A percentile compares a stretch with the other conserved stretches of the same genome.
These are phyloP conservation scores for Hemileccinum impolitum DNA, from an alignment of 768 basidiomycete genomes.

Conservation along the genomic window DNA sequence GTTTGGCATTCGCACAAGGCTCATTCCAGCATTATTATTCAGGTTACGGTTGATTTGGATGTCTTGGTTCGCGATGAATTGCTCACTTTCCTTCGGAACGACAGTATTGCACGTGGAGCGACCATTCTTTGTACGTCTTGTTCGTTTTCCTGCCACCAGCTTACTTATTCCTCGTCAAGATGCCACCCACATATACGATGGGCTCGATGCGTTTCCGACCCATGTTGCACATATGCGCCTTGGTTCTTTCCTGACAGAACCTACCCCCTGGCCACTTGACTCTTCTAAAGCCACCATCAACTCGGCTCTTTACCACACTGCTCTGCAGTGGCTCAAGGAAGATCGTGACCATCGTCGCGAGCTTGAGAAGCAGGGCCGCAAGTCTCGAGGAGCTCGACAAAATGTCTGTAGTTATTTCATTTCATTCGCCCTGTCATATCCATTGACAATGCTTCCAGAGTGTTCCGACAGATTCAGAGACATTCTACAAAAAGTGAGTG, in stretches of 20 bases:
- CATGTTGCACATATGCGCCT: conserved; percentile 90
- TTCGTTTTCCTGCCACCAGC: neutral
- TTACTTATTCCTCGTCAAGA: conserved; percentile 44
- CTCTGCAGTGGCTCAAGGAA: conserved; percentile 83
- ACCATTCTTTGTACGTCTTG: conserved; percentile 76
- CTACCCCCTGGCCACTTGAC: conserved; percentile 67
- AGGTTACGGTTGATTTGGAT: conserved; percentile 97
- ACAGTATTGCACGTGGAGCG: conserved; percentile 74
- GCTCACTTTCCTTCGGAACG: conserved; percentile 81
- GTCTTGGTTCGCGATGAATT: conserved; percentile 91
- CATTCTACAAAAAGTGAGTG: conserved; percentile 79
- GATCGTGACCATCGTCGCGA: conserved; percentile 67
- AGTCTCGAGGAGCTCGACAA: conserved; percentile 57
- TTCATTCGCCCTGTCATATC: neutral
- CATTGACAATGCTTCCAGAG: conserved; percentile 34
- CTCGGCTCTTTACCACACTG: conserved; percentile 59
- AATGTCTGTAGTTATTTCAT: conserved; percentile 39
- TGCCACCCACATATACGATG: conserved; percentile 97
- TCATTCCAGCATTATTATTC: neutral
- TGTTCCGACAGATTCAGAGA: conserved; percentile 73
- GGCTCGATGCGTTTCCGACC: conserved; percentile 86
- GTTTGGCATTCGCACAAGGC: neutral
- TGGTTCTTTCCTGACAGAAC: conserved; percentile 65
- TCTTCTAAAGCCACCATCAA: conserved; percentile 22
- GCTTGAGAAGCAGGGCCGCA: conserved; percentile 56